These are phyloP conservation scores for Cajanus cajan DNA, from an alignment of 306 rosid species.

Conservation along the genomic window DNA sequence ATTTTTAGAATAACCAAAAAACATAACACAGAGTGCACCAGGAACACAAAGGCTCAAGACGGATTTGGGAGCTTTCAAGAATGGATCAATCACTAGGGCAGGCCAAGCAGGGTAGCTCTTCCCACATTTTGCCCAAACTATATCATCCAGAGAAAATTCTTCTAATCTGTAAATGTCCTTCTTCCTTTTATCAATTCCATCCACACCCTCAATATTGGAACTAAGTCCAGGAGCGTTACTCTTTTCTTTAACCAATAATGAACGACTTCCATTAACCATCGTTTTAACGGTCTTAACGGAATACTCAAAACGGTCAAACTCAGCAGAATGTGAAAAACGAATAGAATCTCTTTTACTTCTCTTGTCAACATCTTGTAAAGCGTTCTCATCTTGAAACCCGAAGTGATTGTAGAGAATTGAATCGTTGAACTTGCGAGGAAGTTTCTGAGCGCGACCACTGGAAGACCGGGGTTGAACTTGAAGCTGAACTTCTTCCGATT, in stretches of 20 bases:
- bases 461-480: slow-evolving; percentile 47
- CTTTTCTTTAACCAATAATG: slow-evolving; percentile 20
- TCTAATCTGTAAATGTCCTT: slow-evolving; percentile 48
- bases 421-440: slow-evolving; percentile 63
- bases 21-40: slow-evolving; percentile 78
- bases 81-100: slow-evolving; percentile 78
- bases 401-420: slow-evolving; percentile 41
- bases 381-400: slow-evolving; percentile 27
- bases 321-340: neutral
- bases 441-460: slow-evolving; percentile 57
- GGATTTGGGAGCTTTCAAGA: slow-evolving; percentile 71
- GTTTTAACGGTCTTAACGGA: slow-evolving; percentile 22
- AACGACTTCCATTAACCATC: slow-evolving; percentile 13
- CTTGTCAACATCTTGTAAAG: slow-evolving; percentile 17
- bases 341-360: slow-evolving; percentile 28
- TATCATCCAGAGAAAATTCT: slow-evolving; percentile 72
- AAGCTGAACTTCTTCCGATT: slow-evolving; percentile 22
- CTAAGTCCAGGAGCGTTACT: slow-evolving; percentile 21
- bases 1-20: slow-evolving; percentile 80
- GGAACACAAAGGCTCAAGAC: slow-evolving; percentile 70
- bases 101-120: slow-evolving; percentile 84
- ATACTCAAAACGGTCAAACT: neutral
- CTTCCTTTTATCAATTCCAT: slow-evolving; percentile 40
- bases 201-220: slow-evolving; percentile 12
- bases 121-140: slow-evolving; percentile 94